These are phyloP conservation scores for Cladosporium colombiae DNA, from an alignment of 2,329 filamentous ascomycete genomes.

Conservation along the genomic window DNA sequence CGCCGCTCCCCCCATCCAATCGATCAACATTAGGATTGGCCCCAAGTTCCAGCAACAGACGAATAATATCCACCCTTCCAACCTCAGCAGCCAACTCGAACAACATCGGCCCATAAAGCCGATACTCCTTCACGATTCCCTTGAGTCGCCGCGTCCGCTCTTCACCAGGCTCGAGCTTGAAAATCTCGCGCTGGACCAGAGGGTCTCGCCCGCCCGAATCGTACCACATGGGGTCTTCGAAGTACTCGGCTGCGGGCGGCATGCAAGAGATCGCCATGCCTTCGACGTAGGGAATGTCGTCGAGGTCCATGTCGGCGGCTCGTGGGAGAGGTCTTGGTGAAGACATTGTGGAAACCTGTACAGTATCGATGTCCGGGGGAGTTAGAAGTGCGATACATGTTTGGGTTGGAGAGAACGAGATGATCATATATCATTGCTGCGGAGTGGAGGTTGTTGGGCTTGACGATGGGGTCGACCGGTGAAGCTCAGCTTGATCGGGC, in stretches of 20 bases:
- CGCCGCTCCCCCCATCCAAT: neutral
- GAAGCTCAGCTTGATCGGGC: neutral
- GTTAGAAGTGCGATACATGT: neutral
- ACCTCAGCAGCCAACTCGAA: neutral
- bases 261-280: neutral
- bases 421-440: neutral
- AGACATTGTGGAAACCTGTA: neutral
- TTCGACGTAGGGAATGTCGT: neutral
- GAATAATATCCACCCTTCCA: neutral
- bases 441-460: neutral
- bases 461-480: neutral
- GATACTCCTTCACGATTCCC: neutral
- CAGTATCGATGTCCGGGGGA: no score
- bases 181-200: neutral
- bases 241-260: neutral
- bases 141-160: conserved; percentile 3
- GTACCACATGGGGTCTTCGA: neutral
- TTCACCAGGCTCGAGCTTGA: conserved; percentile 6
- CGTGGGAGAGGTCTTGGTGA: neutral
- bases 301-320: neutral
- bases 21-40: neutral
- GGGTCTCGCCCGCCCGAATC: neutral
- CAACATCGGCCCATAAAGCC: neutral
- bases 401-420: neutral
- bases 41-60: neutral